phyloP scores from a whole-genome alignment of 176 grass and related monocot genomes.

The Oryza coarctata region DNA sequence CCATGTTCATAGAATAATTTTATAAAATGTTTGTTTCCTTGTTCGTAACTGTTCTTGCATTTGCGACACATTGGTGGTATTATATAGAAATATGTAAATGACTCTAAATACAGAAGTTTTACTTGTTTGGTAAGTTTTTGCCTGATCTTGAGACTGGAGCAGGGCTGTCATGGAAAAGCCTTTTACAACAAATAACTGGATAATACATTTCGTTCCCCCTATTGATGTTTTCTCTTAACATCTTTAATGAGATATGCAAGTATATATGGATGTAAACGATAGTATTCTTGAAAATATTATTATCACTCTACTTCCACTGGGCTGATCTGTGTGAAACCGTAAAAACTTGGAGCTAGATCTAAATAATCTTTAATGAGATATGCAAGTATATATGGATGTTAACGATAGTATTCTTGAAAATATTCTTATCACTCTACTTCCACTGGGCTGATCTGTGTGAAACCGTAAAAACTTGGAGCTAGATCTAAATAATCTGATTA shows the following conservation, averaged over 20 bases:
- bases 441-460: background rate
- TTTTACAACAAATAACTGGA: background rate
- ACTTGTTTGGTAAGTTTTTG: background rate
- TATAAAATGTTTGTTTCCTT: background rate
- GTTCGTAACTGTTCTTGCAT: background rate
- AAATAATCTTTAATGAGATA: background rate
- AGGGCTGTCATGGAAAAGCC: background rate
- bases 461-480: background rate
- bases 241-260: background rate
- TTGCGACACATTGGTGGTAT: conserved; percentile 20
- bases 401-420: background rate
- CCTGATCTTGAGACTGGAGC: background rate
- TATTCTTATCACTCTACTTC: background rate
- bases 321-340: background rate
- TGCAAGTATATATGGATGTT: background rate
- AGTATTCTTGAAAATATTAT: background rate
- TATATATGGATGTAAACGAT: background rate
- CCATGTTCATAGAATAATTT: background rate
- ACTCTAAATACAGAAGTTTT: conserved; percentile 4
- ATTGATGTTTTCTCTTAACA: no score
- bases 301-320: background rate
- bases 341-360: background rate
- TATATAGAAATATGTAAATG: conserved; percentile 10
- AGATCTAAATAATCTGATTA: background rate
- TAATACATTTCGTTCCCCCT: no score